Percentiles rank a stretch among this genome's conserved stretches.
These are phyloP conservation scores for Penicillium hesseltinei DNA, from an alignment of 2,329 filamentous ascomycete species.

Conservation along the genomic window DNA sequence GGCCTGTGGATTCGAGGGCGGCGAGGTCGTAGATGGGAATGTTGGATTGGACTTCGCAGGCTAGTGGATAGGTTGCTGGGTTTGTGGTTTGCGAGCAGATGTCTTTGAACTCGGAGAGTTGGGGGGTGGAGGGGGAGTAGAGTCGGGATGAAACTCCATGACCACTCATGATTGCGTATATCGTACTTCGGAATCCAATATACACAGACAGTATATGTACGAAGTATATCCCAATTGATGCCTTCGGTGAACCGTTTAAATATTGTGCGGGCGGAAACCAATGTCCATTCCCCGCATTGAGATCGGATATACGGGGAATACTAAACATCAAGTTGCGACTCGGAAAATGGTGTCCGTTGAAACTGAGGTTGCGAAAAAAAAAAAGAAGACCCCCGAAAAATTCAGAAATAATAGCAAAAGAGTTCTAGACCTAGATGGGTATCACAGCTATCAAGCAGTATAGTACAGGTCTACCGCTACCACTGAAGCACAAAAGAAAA, in stretches of 20 bases:
- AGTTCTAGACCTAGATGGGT: constrained; percentile 23
- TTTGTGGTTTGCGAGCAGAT: constrained; percentile 46
- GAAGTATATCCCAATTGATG: background rate
- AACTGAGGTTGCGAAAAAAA: background rate
- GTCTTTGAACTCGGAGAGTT: constrained; percentile 44
- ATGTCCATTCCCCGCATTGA: constrained; percentile 20
- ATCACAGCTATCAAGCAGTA: constrained; percentile 29
- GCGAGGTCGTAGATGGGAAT: constrained; percentile 57
- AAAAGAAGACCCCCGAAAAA: background rate
- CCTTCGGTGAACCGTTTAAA: constrained; percentile 3
- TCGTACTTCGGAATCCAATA: background rate
- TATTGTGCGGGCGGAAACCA: constrained; percentile 16
- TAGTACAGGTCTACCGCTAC: constrained; percentile 27
- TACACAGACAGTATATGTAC: background rate
- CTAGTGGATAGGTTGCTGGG: constrained; percentile 49
- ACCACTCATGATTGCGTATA: constrained; percentile 5
- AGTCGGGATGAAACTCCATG: constrained; percentile 22
- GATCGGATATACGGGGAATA: background rate
- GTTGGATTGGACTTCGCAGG: constrained; percentile 47
- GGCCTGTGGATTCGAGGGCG: constrained; percentile 30
- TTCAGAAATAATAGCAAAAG: constrained; percentile 4
- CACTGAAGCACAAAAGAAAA: constrained; percentile 13
- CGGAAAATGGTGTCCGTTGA: constrained; percentile 17
- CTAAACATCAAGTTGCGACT: background rate
- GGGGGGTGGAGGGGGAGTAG: constrained; percentile 18